Evolutionary conservation across 2,329 filamentous ascomycete species (phyloP).

Genomic region (Nigrospora oryzae): DNA sequence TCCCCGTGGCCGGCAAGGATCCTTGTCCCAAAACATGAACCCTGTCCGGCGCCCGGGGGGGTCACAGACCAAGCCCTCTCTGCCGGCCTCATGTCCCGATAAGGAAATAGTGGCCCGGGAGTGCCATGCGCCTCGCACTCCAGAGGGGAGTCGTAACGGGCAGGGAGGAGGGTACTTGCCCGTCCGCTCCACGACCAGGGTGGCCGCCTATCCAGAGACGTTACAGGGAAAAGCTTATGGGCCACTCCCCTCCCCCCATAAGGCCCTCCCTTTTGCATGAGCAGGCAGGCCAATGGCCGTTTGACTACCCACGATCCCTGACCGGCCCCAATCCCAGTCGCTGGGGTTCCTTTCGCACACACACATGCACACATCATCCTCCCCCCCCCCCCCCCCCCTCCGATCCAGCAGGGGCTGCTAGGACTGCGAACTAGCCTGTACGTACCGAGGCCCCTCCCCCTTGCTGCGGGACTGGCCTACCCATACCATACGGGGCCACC

Average conservation of each 20-base stretch:
- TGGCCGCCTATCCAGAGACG: neutral
- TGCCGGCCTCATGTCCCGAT: conserved; percentile 20
- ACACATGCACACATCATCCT: conserved; percentile 8
- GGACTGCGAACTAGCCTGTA: conserved; percentile 11
- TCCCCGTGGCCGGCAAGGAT: conserved; percentile 20
- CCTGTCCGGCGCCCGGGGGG: conserved; percentile 13
- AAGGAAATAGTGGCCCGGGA: conserved; percentile 20
- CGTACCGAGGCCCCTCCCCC: conserved; percentile 8
- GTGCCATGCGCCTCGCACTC: conserved; percentile 12
- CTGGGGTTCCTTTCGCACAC: conserved; percentile 6
- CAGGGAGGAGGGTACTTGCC: no score
- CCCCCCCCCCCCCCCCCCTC: neutral
- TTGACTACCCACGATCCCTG: conserved; percentile 29
- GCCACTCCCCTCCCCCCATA: no score
- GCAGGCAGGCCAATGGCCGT: conserved; percentile 21
- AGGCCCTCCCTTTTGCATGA: conserved; percentile 10
- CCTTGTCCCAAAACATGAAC: conserved; percentile 23
- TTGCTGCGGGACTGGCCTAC: conserved; percentile 7
- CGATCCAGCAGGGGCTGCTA: neutral
- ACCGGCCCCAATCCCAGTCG: conserved; percentile 1
- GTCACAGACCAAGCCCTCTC: conserved; percentile 19
- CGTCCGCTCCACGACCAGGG: no score
- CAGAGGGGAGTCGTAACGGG: neutral
- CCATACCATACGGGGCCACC: conserved; percentile 15
- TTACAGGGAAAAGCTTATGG: neutral